A percentile compares a stretch with the other conserved stretches of the same genome.
These are phyloP conservation scores for Cicer bijugum DNA, from an alignment of 306 rosid genomes.

Conservation along the genomic window DNA sequence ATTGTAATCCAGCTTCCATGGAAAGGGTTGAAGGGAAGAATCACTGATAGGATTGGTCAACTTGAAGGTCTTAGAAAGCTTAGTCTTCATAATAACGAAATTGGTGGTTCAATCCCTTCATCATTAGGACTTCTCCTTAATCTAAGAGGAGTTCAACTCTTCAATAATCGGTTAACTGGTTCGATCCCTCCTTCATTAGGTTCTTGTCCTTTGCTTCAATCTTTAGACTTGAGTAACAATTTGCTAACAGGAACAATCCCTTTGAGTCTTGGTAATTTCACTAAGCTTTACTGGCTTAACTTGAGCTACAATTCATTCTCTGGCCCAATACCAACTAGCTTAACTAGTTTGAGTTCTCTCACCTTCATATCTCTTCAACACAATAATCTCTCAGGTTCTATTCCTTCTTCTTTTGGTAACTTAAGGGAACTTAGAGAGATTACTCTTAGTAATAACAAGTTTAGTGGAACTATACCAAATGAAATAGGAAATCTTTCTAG, in stretches of 20 bases:
- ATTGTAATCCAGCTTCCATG: constrained; percentile 92
- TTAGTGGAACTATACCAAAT: constrained; percentile 58
- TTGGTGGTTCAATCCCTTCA: constrained; percentile 75
- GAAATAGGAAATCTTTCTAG: constrained; percentile 63
- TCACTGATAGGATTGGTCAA: constrained; percentile 75
- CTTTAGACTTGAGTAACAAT: constrained; percentile 73
- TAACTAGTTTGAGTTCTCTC: constrained; percentile 59
- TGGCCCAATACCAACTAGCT: constrained; percentile 61
- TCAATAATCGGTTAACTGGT: constrained; percentile 73
- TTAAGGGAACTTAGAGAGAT: constrained; percentile 55
- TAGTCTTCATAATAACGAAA: constrained; percentile 79
- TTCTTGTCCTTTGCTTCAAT: constrained; percentile 73
- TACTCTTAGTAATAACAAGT: constrained; percentile 57
- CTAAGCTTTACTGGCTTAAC: constrained; percentile 72
- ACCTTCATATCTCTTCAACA: constrained; percentile 61
- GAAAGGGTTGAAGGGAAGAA: constrained; percentile 71
- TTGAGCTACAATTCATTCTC: constrained; percentile 73
- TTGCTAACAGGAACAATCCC: constrained; percentile 69
- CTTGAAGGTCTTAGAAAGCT: constrained; percentile 80
- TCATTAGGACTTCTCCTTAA: constrained; percentile 70
- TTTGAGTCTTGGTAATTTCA: constrained; percentile 63
- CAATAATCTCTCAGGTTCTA: constrained; percentile 75
- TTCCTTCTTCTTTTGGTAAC: constrained; percentile 64
- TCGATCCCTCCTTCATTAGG: constrained; percentile 80
- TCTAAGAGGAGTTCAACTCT: constrained; percentile 89